Evolutionary conservation across 1,139 yeast species (phyloP), one percentile per base, ranked within the genome.

Genomic region (Hansenula anomala): DNA sequence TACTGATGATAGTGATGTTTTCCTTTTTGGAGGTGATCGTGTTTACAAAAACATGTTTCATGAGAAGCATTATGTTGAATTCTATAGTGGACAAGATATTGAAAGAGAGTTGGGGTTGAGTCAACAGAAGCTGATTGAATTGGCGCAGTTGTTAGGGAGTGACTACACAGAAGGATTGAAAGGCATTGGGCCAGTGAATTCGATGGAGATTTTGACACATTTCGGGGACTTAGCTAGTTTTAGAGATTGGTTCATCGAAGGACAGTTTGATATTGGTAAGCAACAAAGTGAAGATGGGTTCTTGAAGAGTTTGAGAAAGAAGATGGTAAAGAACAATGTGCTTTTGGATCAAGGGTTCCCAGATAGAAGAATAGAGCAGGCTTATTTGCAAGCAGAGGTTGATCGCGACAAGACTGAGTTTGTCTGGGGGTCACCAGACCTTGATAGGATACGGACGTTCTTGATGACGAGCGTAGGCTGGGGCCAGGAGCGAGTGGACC

Each of bases 1-100:
- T 16, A 94, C 98, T 0, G 99, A 94, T 59, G 99, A 94, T 67
- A 87, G 96, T 51, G 99, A 94, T 72, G 89, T 96, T 38, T 92
- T 94, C 52, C 62, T 94, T 33, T 94, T 94, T 66, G 98, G 97
- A 0, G 97, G 96, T 1, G 79, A 79, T 40, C 71, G 69, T 33
- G 77, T 94, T 2, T 92, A 90, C 62, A 85, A 89, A 52, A 92
- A 94, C 60, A 84, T 94, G 94, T 94, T 94, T 62, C 90, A 85
- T 56, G 96, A 90, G 58, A 85, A 88, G 51, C 86, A 86, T 52
- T 90, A 80, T 57, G 98, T 92, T 23, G 98, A 94, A 56, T 84
- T 85, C 54, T 94, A 90, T 56, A 71, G 77, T 33, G 60, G 69
- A 36, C 69, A 64, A 2, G 86, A 81, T 42, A 67, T 92, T n/a